Base-by-base conservation (phyloP, 2,329 filamentous ascomycete species). In the Aspergillus amoenus region DNA sequence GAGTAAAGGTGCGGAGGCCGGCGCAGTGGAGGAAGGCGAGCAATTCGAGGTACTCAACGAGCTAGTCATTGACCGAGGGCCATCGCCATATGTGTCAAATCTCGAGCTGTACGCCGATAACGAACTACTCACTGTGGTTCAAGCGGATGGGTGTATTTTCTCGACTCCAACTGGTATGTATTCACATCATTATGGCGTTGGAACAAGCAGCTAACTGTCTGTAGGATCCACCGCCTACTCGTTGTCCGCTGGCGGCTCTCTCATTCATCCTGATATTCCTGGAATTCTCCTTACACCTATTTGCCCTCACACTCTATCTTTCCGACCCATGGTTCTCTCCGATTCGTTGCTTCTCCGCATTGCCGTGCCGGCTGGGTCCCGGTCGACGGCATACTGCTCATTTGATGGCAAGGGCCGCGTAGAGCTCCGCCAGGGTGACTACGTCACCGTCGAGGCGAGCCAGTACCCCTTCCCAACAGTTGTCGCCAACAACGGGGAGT, bases 41-140 rank as follows among this genome's bases (percentile, higher is more conserved):
- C 93, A 96, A 68, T 97, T 97, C 63, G 94, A 99, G 78, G 93
- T 99, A 18, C 86, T 99, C 63, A 99, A 99, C 76, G 94, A 99
- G 78, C 87, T 99, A 51, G 93, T 99, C 74, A 97, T 99, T 67
- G 94, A 99, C 77, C 90, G 94, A 59, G 94, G 94, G 62, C 94
- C 94, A 68, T 96, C 91, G 15, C 93, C 93, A 18, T 99, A 97
- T 72, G 93, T 99, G 58, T 97, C 93, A 43, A 96, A 96, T 76
- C 82, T 99, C 40, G 94, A 99, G 78, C 82, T 99, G 11, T 97
- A 96, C 73, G 94, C 93, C 61, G 94, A 99, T 71, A 90, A 96
- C 70, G 91, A 96, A 74, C 87, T 97, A 43, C 83, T 99, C 66
- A 99, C 94, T 15, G 91, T 97, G 51, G 90, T 99, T 47, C 93